Evolutionary conservation across 257 asterid species (phyloP), one percentile per base, ranked within the genome.

Genomic region (Nemophila menziesii): DNA sequence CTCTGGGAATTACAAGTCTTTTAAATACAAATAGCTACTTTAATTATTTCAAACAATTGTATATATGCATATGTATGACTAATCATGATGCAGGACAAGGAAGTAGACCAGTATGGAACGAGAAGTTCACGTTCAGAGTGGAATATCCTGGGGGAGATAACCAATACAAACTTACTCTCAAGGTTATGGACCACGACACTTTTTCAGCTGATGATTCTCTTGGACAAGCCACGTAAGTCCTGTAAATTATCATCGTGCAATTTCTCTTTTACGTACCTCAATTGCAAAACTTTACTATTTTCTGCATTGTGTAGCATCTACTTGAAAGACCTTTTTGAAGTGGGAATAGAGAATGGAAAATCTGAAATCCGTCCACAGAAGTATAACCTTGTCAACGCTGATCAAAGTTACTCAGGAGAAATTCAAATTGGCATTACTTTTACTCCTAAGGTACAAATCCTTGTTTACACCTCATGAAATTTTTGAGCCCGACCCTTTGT

Each of bases 61-160:
- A 1, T 33, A 7, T 23, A 4, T 11, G 16, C 20, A 46, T 20
- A 12, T 23, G 0, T 22, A 37, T 1, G 14, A 9, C 8, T 11
- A n/a, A n/a, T n/a, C n/a, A n/a, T n/a, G 23, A 44, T 61, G 64
- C 61, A 78, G 94, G 82, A 29, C 68, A 66, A 47, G 87, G 92
- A 3, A 64, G 54, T 15, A 58, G 7, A 0, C 80, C 80, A 4
- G 60, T 27, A 24, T 82, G 94, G 94, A 69, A 82, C 29, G 85
- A 82, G 50, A 67, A 54, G 47, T 79, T 82, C 24, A 63, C 27
- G 19, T 82, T 79, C 57, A 57, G 51, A 20, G 81, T 69, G 14
- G 76, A 79, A 10, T 66, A 56, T 58, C 72, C 75, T 1, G 50
- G 43, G 2, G 60, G 19, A 17, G 69, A 67, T 37, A 48, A 59